Evolutionary conservation across 2,329 filamentous ascomycete genomes (phyloP).

Genomic region (Scytalidium lignicola): DNA sequence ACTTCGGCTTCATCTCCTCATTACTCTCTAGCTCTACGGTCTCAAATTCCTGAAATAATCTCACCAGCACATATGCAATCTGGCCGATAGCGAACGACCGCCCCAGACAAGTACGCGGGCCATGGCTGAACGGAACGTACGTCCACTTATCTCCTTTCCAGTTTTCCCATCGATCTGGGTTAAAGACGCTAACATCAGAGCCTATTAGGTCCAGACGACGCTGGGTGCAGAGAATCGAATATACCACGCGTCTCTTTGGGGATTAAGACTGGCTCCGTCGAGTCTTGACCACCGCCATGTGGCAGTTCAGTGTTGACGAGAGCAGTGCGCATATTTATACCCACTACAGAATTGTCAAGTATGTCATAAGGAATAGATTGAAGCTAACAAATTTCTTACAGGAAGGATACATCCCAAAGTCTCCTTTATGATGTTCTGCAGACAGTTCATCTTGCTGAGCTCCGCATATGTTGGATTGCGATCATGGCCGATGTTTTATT

Average conservation of each 20-base stretch:
- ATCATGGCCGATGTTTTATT: not conserved
- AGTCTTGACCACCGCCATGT: conserved; percentile 21
- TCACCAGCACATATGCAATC: conserved; percentile 23
- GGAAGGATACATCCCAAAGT: not conserved
- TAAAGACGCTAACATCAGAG: conserved; percentile 24
- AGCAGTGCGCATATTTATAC: conserved; percentile 41
- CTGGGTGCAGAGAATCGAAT: conserved; percentile 17
- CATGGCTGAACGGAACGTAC: conserved; percentile 28
- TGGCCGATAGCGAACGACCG: conserved; percentile 27
- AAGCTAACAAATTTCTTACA: too few species aligned
- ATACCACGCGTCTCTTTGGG: conserved; percentile 29
- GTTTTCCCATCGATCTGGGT: conserved; percentile 24
- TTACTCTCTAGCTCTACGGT: conserved; percentile 14
- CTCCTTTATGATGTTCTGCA: conserved; percentile 1
- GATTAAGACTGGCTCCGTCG: conserved; percentile 18
- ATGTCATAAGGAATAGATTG: not conserved
- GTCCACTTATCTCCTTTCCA: conserved; percentile 37
- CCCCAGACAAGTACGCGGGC: conserved; percentile 26
- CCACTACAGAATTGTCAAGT: not conserved
- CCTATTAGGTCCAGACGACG: conserved; percentile 22
- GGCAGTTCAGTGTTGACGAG: conserved; percentile 32
- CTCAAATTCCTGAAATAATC: conserved; percentile 25
- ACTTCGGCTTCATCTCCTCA: conserved; percentile 5
- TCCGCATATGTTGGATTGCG: not conserved
- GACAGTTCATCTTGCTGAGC: not conserved